phyloP scores from a whole-genome alignment of 2,329 filamentous ascomycete genomes.

The Grosmannia penicillata region DNA sequence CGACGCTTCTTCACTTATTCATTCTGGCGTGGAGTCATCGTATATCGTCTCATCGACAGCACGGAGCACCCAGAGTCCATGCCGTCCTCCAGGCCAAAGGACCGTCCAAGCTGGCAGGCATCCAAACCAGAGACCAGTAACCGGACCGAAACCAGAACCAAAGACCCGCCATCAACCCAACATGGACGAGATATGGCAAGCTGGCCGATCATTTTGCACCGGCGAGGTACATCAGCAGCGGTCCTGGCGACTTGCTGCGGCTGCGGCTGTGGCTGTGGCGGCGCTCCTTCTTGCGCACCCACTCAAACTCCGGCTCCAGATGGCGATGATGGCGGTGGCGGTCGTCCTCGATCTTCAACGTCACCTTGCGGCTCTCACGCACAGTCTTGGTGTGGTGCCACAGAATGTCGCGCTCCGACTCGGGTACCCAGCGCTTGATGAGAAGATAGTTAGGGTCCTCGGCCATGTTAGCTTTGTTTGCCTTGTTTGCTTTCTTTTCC shows the following conservation, averaged over 20 bases:
- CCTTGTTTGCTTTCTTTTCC: conserved; percentile 1
- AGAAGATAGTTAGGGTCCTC: conserved; percentile 56
- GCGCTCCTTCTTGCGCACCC: conserved; percentile 43
- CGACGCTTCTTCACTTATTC: too few relatives aligned
- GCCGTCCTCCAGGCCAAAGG: too few relatives aligned
- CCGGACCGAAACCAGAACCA: background rate
- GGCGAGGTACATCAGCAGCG: conserved; percentile 43
- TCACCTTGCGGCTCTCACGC: conserved; percentile 38
- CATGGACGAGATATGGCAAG: background rate
- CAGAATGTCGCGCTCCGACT: conserved; percentile 55
- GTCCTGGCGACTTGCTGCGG: conserved; percentile 40
- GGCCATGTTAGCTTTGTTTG: conserved; percentile 18
- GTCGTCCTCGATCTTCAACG: conserved; percentile 31
- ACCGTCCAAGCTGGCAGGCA: too few relatives aligned
- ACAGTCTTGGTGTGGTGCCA: conserved; percentile 56
- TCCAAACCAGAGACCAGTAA: background rate
- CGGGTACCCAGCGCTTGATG: conserved; percentile 56
- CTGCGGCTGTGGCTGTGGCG: conserved; percentile 41
- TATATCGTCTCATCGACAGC: background rate
- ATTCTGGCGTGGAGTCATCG: too few relatives aligned
- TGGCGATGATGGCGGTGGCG: conserved; percentile 25
- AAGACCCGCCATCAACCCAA: conserved; percentile 1
- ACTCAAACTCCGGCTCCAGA: conserved; percentile 31
- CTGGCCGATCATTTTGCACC: conserved; percentile 20
- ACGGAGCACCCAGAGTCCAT: too few relatives aligned